Base-by-base conservation (phyloP, 495 filamentous ascomycete genomes). In the Tricharina praecox region DNA sequence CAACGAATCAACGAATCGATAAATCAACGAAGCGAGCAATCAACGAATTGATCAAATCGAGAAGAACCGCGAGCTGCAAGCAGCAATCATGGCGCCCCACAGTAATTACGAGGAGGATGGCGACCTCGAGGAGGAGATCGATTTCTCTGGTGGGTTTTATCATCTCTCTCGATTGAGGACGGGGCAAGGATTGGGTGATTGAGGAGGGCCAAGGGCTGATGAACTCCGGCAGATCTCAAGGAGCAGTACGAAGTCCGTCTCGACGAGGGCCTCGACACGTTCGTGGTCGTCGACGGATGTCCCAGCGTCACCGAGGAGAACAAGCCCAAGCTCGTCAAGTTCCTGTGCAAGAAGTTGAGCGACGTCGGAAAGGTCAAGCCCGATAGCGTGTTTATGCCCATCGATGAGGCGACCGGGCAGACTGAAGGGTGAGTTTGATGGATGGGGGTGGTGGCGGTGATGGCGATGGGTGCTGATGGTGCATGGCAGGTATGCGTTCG, bases 241-340 rank as follows among this genome's bases (percentile, higher is more conserved):
- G 85, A 84, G 60, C 82, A 92, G 64, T 93, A 82, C 59, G 86
- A 96, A 64, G 90, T 95, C 33, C 85, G 87, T 56, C 71, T 94
- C 42, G 88, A 97, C 63, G 82, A 94, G 63, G 88, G 90, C 45
- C 76, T 94, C 58, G 90, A 97, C 61, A 79, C 83, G 51, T 97
- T 97, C 56, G 78, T 97, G 48, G 85, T 95, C 42, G 73, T 94
- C 63, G 90, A 97, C 66, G 90, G 90, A 52, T 75, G 95, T 26
- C 90, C 90, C 47, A 66, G 78, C 40, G 90, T 97, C 38, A 71
- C 72, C 46, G 81, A 82, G 60, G 86, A 83, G 23, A 82, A 75
- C 67, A 81, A 81, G 62, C 75, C 83, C 23, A 94, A 93, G 67
- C 77, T 97, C 45, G 70, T 92, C 55, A 95, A 95, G 64, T 94